phyloP scores from a whole-genome alignment of 371 early-diverging fungal genomes.

The Conidiobolus incongruus region DNA sequence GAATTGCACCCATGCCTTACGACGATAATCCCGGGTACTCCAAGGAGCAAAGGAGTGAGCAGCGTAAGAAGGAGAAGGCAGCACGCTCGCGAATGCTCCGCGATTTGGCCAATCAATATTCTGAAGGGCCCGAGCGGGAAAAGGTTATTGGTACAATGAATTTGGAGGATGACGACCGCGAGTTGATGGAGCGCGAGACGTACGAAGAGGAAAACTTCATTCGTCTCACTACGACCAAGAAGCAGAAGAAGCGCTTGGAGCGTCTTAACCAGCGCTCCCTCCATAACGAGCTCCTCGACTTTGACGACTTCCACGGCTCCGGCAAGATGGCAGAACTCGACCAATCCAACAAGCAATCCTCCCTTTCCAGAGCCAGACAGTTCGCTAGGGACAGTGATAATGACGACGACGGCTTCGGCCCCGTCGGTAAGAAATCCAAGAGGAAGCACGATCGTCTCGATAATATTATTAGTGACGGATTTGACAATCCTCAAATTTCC shows the following conservation, averaged over 20 bases:
- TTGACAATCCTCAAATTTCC: no score
- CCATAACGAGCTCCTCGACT: slow-evolving; percentile 1
- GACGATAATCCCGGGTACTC: slow-evolving; percentile 34
- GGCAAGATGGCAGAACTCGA: no score
- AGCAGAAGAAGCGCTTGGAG: slow-evolving; percentile 41
- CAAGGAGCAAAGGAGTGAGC: slow-evolving; percentile 33
- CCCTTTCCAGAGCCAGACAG: no score
- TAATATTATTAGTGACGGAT: no score
- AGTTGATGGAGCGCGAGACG: slow-evolving; percentile 33
- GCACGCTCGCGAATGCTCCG: slow-evolving; percentile 67
- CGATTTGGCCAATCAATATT: slow-evolving; percentile 66
- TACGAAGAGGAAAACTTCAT: slow-evolving; percentile 86
- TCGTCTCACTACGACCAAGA: slow-evolving; percentile 46
- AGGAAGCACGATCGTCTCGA: no score
- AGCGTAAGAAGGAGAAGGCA: slow-evolving; percentile 40
- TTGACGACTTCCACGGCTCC: no score
- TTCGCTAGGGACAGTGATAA: no score
- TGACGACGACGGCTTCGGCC: no score
- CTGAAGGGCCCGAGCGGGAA: slow-evolving; percentile 67
- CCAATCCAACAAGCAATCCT: no score
- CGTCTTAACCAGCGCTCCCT: slow-evolving; percentile 7
- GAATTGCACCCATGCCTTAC: slow-evolving; percentile 67
- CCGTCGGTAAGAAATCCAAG: no score
- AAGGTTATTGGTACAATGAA: slow-evolving; percentile 42
- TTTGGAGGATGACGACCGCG: slow-evolving; percentile 23